Conservation (phyloP, 371 early-diverging fungal species). For the Blakeslea trispora region DNA sequence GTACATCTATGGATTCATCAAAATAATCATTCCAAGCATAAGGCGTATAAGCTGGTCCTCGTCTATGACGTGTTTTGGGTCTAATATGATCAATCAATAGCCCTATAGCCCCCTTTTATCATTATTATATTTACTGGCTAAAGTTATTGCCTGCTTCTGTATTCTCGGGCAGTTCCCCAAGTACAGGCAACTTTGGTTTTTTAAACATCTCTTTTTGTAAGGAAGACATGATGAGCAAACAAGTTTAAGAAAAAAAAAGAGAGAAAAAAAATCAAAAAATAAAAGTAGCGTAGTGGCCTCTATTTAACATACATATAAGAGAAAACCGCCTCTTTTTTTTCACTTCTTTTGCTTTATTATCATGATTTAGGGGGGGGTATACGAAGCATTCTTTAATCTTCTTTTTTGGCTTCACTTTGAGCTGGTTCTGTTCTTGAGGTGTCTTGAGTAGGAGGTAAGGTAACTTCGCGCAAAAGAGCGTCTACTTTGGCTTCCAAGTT, state of each 20-base stretch:
- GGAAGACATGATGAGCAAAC: slow-evolving; percentile 35
- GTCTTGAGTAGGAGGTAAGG: neutral
- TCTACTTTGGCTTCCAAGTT: slow-evolving; percentile 41
- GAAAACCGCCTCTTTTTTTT: neutral
- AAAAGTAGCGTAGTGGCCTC: neutral
- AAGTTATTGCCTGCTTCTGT: slow-evolving; percentile 12
- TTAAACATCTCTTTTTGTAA: slow-evolving; percentile 46
- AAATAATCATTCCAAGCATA: slow-evolving; percentile 43
- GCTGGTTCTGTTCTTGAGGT: neutral
- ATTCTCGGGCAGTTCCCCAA: slow-evolving; percentile 12
- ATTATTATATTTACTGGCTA: neutral
- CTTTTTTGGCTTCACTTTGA: slow-evolving; percentile 1
- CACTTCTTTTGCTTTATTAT: slow-evolving; percentile 1
- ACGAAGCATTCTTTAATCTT: neutral
- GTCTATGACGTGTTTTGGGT: slow-evolving; percentile 6
- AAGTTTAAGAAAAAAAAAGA: slow-evolving; percentile 1
- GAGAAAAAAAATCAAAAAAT: slow-evolving; percentile 9
- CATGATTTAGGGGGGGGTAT: too few relatives aligned
- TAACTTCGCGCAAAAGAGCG: slow-evolving; percentile 38
- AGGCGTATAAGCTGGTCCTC: slow-evolving; percentile 33
- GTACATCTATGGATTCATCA: slow-evolving; percentile 30
- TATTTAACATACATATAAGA: slow-evolving; percentile 11
- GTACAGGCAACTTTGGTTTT: slow-evolving; percentile 21
- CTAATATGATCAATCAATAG: too few relatives aligned
- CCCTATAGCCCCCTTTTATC: too few relatives aligned